phyloP scores from a whole-genome alignment of 768 basidiomycete genomes.

The Melanogaster broomeanus region DNA sequence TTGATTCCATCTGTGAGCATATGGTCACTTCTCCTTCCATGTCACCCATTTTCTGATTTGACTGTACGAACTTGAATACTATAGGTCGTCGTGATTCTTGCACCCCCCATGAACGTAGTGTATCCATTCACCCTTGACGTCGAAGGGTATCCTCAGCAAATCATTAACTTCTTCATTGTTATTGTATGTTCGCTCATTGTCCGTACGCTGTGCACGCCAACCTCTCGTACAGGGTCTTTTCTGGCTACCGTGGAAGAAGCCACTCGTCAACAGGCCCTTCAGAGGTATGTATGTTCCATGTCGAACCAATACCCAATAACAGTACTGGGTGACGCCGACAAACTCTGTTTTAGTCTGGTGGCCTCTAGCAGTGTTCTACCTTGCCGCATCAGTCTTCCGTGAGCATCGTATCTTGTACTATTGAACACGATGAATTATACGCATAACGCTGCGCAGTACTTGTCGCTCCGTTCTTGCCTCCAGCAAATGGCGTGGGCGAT shows the following conservation, averaged over 20 bases:
- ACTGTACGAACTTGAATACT: conserved; percentile 5
- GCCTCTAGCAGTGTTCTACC: conserved; percentile 56
- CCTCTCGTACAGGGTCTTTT: conserved; percentile 46
- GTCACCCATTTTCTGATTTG: conserved; percentile 42
- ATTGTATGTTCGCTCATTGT: conserved; percentile 35
- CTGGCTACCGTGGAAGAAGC: conserved; percentile 54
- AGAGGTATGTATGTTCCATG: conserved; percentile 49
- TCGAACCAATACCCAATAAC: too few species aligned
- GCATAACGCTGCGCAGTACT: conserved; percentile 39
- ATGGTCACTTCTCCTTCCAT: conserved; percentile 25
- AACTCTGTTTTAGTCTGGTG: conserved; percentile 45
- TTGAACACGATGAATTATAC: not conserved
- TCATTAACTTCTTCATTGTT: conserved; percentile 58
- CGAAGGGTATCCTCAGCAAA: conserved; percentile 49
- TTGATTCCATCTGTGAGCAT: conserved; percentile 49
- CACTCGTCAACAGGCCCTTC: conserved; percentile 50
- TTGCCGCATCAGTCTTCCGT: conserved; percentile 53
- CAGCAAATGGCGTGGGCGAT: conserved; percentile 55
- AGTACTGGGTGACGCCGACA: not conserved
- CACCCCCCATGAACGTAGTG: conserved; percentile 50
- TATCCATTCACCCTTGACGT: conserved; percentile 67
- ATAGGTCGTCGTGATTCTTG: conserved; percentile 54
- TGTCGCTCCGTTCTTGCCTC: conserved; percentile 55
- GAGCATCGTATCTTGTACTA: conserved; percentile 15
- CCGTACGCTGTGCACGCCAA: not conserved